Evolutionary conservation across 352 stramenopile genomes (phyloP).

Genomic region (Saprolegnia diclina): DNA sequence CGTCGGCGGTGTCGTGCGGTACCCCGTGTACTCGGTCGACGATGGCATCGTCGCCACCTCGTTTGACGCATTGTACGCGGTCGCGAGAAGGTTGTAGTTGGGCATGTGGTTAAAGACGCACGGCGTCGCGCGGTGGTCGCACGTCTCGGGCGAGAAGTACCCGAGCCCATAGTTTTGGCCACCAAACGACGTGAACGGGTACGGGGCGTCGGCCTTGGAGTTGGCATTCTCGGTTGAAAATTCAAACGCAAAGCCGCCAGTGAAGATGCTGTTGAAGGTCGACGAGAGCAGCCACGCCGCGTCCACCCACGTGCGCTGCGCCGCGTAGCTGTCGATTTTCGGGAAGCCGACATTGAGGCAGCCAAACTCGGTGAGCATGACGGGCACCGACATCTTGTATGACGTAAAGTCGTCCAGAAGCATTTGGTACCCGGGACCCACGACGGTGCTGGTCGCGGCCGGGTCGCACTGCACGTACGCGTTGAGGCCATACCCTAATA

Average conservation of each 20-base stretch:
- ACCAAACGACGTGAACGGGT: slow-evolving; percentile 68
- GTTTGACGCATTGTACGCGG: slow-evolving; percentile 32
- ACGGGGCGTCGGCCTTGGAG: slow-evolving; percentile 42
- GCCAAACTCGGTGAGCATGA: slow-evolving; percentile 79
- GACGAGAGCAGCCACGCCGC: slow-evolving; percentile 48
- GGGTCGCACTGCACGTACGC: slow-evolving; percentile 72
- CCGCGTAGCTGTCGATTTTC: slow-evolving; percentile 46
- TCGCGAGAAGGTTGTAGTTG: slow-evolving; percentile 60
- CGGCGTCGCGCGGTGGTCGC: slow-evolving; percentile 43
- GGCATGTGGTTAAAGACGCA: slow-evolving; percentile 72
- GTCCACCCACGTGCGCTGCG: slow-evolving; percentile 60
- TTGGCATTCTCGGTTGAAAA: slow-evolving; percentile 76
- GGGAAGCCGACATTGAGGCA: slow-evolving; percentile 57
- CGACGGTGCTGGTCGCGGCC: slow-evolving; percentile 24
- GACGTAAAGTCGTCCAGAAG: slow-evolving; percentile 52
- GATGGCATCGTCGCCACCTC: background rate
- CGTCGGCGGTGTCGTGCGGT: slow-evolving; percentile 12
- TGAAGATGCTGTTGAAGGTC: slow-evolving; percentile 48
- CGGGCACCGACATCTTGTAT: slow-evolving; percentile 66
- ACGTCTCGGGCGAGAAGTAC: slow-evolving; percentile 71
- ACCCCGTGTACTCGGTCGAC: slow-evolving; percentile 3
- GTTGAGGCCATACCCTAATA: slow-evolving; percentile 77
- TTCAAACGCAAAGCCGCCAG: slow-evolving; percentile 73
- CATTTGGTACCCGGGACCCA: slow-evolving; percentile 48
- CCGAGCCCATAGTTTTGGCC: slow-evolving; percentile 81